Evolutionary conservation across 257 asterid species (phyloP).

Genomic region (Pogostemon cablin): DNA sequence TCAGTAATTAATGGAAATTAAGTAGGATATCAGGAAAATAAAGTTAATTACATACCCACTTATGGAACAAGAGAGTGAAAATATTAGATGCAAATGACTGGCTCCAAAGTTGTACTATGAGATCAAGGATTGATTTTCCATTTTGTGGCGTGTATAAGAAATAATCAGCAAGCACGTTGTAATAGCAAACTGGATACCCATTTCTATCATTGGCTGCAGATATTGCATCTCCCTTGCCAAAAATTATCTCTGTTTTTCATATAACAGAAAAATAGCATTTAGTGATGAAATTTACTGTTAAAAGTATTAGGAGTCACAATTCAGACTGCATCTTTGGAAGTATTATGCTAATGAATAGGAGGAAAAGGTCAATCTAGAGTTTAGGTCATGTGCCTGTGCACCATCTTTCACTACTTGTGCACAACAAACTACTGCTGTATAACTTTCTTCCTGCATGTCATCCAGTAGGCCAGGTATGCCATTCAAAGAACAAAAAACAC

Average conservation of each 20-base stretch:
- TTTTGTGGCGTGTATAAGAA: constrained; percentile 58
- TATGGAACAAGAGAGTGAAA: constrained; percentile 74
- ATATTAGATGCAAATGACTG: constrained; percentile 78
- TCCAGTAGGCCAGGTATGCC: neutral
- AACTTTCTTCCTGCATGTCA: neutral
- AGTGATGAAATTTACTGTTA: neutral
- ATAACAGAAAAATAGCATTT: constrained; percentile 32
- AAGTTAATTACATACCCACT: constrained; percentile 59
- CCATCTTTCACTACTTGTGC: neutral
- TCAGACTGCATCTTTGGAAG: constrained; percentile 20
- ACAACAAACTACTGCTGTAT: neutral
- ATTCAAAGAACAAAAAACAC: neutral
- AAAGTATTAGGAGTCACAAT: neutral
- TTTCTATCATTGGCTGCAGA: constrained; percentile 42
- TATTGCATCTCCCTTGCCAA: constrained; percentile 56
- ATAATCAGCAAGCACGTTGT: constrained; percentile 72
- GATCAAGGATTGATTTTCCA: constrained; percentile 51
- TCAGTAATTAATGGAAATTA: neutral
- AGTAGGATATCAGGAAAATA: neutral
- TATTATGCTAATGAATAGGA: neutral
- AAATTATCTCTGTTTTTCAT: constrained; percentile 60
- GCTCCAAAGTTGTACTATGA: constrained; percentile 79
- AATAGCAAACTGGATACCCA: constrained; percentile 67
- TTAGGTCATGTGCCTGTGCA: constrained; percentile 12
- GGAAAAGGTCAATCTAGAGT: neutral